Evolutionary conservation across 225 moss, liverwort and hornwort species (phyloP), one percentile per base, ranked within the genome.

Genomic region (Marchantia polymorpha): DNA sequence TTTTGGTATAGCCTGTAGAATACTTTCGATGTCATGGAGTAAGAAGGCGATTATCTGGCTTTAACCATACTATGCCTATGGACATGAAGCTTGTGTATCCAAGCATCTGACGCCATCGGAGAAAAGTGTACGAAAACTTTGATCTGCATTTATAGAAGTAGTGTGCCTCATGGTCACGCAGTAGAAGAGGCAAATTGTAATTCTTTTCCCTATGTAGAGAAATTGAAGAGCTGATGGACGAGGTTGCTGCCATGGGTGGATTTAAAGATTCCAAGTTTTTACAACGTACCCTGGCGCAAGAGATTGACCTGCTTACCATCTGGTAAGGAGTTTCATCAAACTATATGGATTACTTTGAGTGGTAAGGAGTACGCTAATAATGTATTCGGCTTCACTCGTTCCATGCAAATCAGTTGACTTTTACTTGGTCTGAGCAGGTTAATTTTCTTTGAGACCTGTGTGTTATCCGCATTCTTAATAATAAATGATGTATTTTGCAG

Each of bases 201-300:
- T 15, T 69, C 20, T 71, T 22, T n/a, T 15, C 48, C 22, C 1
- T n/a, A 50, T 22, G 4, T 75, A 84, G 80, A 69, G 83, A 86
- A 39, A 69, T 89, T 13, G 31, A 61, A 71, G 80, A 80, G 69
- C 73, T 82, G 74, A 86, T 86, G 88, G 77, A 89, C 8, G 87
- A 88, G 77, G 78, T 88, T 47, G 63, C 78, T 8, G 66, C 64
- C 12, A 81, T 85, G 70, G 87, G 85, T 3, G 87, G 87, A 59
- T 82, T 83, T 23, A 59, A 78, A 26, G 89, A 89, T 58, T 73
- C 81, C 30, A 84, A 76, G 50, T 89, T 89, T 64, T 52, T 89
- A 53, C 83, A 81, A 61, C 82, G 86, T 3, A 84, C 84, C 19
- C 82, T 89, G 55, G 81, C 81, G n/a, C 82, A 84, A 64, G 82